Conservation (phyloP, 768 basidiomycete genomes). For the Termitomyces titanicus region DNA sequence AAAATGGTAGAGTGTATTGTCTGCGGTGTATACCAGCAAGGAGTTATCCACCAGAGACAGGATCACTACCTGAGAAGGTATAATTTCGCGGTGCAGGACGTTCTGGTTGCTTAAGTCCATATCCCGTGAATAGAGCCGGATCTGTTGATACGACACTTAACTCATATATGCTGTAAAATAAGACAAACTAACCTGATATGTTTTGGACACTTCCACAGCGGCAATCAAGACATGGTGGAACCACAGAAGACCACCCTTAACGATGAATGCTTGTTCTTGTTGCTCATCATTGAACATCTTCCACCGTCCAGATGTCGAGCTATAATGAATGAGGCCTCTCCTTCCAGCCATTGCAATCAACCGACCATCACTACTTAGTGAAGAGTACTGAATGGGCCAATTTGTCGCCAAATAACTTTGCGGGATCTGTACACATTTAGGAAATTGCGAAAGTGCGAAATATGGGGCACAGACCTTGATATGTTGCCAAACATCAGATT, state of each 20-base stretch:
- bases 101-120: slow-evolving; percentile 80
- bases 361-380: slow-evolving; percentile 85
- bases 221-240: slow-evolving; percentile 94
- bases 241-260: slow-evolving; percentile 92
- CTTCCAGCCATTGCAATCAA: slow-evolving; percentile 92
- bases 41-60: slow-evolving; percentile 94
- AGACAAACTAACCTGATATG: slow-evolving; percentile 58
- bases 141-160: slow-evolving; percentile 38
- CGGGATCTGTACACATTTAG: slow-evolving; percentile 63
- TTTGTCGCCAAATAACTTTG: slow-evolving; percentile 84
- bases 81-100: slow-evolving; percentile 74
- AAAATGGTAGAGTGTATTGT: slow-evolving; percentile 92
- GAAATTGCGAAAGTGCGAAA: neutral
- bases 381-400: slow-evolving; percentile 93
- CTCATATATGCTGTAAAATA: neutral
- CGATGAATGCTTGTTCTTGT: slow-evolving; percentile 84
- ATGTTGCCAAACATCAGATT: slow-evolving; percentile 97
- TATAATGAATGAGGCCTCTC: slow-evolving; percentile 90
- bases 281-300: slow-evolving; percentile 77
- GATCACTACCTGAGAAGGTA: slow-evolving; percentile 77
- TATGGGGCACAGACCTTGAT: slow-evolving; percentile 59
- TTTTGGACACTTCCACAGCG: slow-evolving; percentile 79
- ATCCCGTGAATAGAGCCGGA: slow-evolving; percentile 93
- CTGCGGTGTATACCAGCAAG: slow-evolving; percentile 87
- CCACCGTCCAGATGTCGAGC: slow-evolving; percentile 92